Base-by-base conservation (phyloP, 2,329 filamentous ascomycete species). In the Calonectria naviculata region DNA sequence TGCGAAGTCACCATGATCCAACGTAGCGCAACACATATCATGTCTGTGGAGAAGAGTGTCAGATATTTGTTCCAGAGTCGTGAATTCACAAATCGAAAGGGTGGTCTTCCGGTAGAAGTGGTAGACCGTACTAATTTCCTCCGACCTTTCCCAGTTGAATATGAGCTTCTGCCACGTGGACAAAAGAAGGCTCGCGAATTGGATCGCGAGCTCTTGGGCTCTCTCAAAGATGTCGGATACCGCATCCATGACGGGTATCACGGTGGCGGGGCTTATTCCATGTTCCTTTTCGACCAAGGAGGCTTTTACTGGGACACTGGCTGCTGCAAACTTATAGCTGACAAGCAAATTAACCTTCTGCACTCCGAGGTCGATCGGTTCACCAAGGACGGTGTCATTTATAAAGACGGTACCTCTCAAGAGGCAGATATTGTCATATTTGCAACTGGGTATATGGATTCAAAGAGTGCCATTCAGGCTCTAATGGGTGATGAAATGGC, bases 241-340 rank as follows among this genome's bases (percentile, higher is more conserved):
- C 68, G 68, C 7, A 52, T 67, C 4, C 68, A 70, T 9, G 68
- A 70, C 28, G 68, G 68, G 6, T 70, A 70, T 15, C 68, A 70
- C 36, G 68, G 68, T 7, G 68, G 68, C 15, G 68, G 68, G 9
- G 68, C 68, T 6, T 70, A 70, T 29, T 70, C 68, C n/a, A 70
- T 70, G 68, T 70, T 70, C 54, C 68, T 36, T 17, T 70, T 70
- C 19, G 63, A 66, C 54, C 68, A 70, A 15, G 68, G 68, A 17
- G 68, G 68, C 4, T 70, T 70, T 56, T 70, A 70, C 62, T 70
- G 62, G 68, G 68, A 70, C 26, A 70, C 68, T 2, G 68, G 68
- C 5, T 66, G 62, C 41, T 66, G 62, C 12, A 62, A 56, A 17
- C 63, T 66, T 4, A 66, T 68, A 46, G 65, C 67, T 29, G 64